Percentiles rank a stretch among this genome's conserved stretches.
phyloP scores from a whole-genome alignment of 2,329 filamentous ascomycete species.

The Myriosclerotinia curreyana region DNA sequence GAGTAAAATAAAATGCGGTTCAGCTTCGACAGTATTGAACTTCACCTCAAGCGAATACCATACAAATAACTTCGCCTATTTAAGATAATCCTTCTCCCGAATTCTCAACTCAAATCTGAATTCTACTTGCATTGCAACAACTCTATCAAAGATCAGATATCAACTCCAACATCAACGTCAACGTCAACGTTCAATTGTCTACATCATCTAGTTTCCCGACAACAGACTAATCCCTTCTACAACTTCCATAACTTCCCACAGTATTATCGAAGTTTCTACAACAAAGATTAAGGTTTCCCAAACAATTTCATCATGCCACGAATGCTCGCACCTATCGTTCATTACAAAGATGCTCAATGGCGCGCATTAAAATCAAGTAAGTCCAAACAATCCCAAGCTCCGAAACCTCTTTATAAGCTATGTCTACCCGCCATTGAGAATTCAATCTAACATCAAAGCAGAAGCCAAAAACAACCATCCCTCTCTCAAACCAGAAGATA shows the following conservation, averaged over 20 bases:
- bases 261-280: background rate
- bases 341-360: conserved; percentile 10
- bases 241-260: background rate
- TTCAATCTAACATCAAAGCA: background rate
- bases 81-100: background rate
- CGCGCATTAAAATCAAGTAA: conserved; percentile 9
- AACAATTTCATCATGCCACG: background rate
- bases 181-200: background rate
- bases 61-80: background rate
- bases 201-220: no score
- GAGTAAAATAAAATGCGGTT: background rate
- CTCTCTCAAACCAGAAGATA: background rate
- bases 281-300: background rate
- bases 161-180: background rate
- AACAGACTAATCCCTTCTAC: background rate
- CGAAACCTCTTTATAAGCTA: background rate
- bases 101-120: background rate
- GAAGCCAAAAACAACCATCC: conserved; percentile 6
- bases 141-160: background rate
- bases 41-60: background rate
- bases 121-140: background rate
- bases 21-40: background rate
- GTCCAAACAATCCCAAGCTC: background rate
- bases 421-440: background rate
- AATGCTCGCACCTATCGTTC: background rate